Conservation (phyloP, 441 rosid species). For the Mallotus japonicus region DNA sequence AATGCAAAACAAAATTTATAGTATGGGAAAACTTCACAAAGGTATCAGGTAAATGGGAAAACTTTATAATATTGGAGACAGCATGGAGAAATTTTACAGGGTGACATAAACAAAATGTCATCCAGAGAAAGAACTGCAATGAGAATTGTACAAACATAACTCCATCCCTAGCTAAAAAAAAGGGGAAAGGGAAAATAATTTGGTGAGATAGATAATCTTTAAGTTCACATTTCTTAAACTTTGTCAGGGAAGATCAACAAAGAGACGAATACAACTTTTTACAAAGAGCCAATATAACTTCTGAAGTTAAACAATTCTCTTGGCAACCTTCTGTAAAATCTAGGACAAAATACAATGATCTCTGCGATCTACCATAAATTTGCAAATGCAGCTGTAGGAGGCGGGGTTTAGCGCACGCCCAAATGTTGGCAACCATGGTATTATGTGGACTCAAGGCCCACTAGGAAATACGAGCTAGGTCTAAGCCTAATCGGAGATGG, state of each 20-base stretch:
- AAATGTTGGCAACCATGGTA: too few relatives aligned
- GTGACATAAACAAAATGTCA: not conserved
- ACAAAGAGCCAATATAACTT: not conserved
- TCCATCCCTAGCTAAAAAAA: not conserved
- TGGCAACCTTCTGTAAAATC: too few relatives aligned
- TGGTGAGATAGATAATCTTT: not conserved
- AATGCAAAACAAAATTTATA: not conserved
- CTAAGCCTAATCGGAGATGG: too few relatives aligned
- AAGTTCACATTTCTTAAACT: not conserved
- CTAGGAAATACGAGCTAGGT: too few relatives aligned
- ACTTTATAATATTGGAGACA: not conserved
- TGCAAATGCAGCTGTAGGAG: slow-evolving; percentile 4
- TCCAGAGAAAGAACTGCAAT: not conserved
- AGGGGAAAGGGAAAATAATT: not conserved
- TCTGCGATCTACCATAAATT: not conserved
- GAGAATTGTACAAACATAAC: not conserved
- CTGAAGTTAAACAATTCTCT: not conserved
- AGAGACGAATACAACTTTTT: not conserved
- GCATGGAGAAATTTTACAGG: not conserved
- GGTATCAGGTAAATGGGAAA: not conserved
- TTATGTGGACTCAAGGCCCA: too few relatives aligned
- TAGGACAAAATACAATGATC: not conserved
- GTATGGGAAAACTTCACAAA: not conserved
- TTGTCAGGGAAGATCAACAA: not conserved
- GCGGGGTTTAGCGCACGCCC: too few relatives aligned